A percentile compares a stretch with the other conserved stretches of the same genome.
Conservation (phyloP, 1,139 yeast genomes). For the Hansenula lynferdii region DNA sequence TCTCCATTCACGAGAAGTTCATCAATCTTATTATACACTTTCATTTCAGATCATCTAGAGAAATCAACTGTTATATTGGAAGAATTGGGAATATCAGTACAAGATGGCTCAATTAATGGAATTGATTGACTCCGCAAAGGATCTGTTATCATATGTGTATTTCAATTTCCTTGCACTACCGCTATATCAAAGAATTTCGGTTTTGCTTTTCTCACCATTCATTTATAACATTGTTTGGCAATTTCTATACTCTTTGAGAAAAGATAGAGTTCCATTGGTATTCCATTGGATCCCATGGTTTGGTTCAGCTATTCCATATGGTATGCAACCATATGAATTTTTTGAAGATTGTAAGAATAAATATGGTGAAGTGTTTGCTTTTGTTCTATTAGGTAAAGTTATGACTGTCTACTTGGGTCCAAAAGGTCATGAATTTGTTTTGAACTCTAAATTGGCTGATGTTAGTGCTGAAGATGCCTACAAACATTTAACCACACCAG, state of each 20-base stretch:
- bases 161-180: conserved; percentile 24
- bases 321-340: conserved; percentile 90
- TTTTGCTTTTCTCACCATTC: conserved; percentile 31
- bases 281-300: conserved; percentile 95
- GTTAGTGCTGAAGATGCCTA: conserved; percentile 97
- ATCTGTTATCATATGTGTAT: conserved; percentile 9
- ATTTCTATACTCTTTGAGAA: conserved; percentile 62
- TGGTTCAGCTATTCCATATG: conserved; percentile 85
- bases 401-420: conserved; percentile 98
- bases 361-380: conserved; percentile 91
- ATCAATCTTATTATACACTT: no score
- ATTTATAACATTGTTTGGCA: conserved; percentile 68
- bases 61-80: no score
- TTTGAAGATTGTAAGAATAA: conserved; percentile 72
- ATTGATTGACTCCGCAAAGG: conserved; percentile 10
- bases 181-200: conserved; percentile 26
- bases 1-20: no score
- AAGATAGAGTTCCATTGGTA: conserved; percentile 82
- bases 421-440: conserved; percentile 94
- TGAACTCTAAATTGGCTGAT: conserved; percentile 84
- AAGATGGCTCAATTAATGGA: conserved; percentile 17
- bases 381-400: conserved; percentile 79
- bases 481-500: conserved; percentile 93
- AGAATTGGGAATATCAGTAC: no score
- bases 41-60: no score